Evolutionary conservation across 2,329 filamentous ascomycete species (phyloP).

Genomic region (Fusarium solani-melongenae): DNA sequence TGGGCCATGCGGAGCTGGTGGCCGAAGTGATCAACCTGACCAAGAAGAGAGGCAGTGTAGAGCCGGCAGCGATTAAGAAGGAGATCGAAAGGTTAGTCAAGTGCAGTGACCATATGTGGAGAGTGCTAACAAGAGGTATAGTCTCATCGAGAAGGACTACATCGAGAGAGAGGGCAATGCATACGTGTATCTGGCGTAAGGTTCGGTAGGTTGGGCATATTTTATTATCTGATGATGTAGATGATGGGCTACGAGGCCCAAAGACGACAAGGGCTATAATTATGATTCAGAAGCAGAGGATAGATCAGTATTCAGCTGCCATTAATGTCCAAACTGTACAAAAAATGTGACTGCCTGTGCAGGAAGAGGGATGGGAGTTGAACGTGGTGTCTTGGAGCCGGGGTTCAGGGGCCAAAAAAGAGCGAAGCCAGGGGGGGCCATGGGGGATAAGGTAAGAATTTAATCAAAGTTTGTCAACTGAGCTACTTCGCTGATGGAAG

Average conservation of each 20-base stretch:
- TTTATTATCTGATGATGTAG: not conserved
- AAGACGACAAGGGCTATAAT: not conserved
- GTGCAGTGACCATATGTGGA: not conserved
- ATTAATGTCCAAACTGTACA: not conserved
- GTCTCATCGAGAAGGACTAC: conserved; percentile 93
- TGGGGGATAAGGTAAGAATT: conserved; percentile 26
- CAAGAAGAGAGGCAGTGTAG: conserved; percentile 84
- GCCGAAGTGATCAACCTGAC: conserved; percentile 94
- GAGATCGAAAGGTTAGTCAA: conserved; percentile 90
- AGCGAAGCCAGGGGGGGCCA: conserved; percentile 29
- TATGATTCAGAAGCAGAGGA: not conserved
- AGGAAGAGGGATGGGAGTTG: conserved; percentile 3
- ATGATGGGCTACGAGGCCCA: not conserved
- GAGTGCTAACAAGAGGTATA: conserved; percentile 48
- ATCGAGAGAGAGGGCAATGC: conserved; percentile 80
- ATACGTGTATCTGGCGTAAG: conserved; percentile 77
- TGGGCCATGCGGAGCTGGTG: conserved; percentile 87
- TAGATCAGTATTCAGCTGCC: not conserved
- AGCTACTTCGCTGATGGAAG: conserved; percentile 37
- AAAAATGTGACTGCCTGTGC: not conserved
- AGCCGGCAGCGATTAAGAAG: conserved; percentile 90
- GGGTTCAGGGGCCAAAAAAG: not conserved
- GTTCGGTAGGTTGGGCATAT: not conserved
- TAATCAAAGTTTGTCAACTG: conserved; percentile 5
- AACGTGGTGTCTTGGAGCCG: not conserved